A percentile compares a stretch with the other conserved stretches of the same genome.
Conservation (phyloP, 2,329 filamentous ascomycete species). For the Penicillium sp. region DNA sequence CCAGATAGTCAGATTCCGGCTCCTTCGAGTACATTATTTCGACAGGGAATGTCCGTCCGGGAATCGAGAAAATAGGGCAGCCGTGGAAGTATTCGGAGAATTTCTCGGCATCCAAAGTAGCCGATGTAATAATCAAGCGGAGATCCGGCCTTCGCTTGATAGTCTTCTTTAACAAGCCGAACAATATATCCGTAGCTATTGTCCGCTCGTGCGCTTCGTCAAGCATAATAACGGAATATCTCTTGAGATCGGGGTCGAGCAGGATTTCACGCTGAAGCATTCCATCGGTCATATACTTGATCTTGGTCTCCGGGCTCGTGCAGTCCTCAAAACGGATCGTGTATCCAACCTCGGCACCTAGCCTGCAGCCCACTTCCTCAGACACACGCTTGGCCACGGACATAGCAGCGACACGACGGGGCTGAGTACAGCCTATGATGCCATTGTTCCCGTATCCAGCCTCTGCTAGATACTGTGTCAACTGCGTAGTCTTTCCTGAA, state of each 20-base stretch:
- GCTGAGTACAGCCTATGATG: slow-evolving; percentile 93
- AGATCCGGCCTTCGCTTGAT: slow-evolving; percentile 78
- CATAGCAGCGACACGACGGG: slow-evolving; percentile 94
- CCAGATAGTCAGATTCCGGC: slow-evolving; percentile 91
- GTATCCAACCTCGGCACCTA: slow-evolving; percentile 92
- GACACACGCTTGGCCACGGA: slow-evolving; percentile 95
- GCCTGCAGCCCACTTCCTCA: slow-evolving; percentile 85
- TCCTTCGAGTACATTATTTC: slow-evolving; percentile 94
- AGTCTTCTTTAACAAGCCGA: slow-evolving; percentile 90
- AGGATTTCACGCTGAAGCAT: slow-evolving; percentile 96
- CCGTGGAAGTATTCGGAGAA: slow-evolving; percentile 95
- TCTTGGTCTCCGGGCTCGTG: slow-evolving; percentile 78
- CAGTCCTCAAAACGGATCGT: slow-evolving; percentile 96
- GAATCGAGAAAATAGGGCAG: slow-evolving; percentile 94
- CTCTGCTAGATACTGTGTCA: slow-evolving; percentile 93
- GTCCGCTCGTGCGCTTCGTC: slow-evolving; percentile 98
- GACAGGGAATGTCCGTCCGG: slow-evolving; percentile 89
- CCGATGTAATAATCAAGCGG: slow-evolving; percentile 93
- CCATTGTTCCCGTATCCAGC: slow-evolving; percentile 81
- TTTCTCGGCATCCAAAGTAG: slow-evolving; percentile 93
- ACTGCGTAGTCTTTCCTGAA: slow-evolving; percentile 92
- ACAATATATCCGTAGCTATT: slow-evolving; percentile 90
- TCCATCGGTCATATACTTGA: slow-evolving; percentile 99
- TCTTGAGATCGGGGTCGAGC: slow-evolving; percentile 78
- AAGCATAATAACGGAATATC: slow-evolving; percentile 95